Evolutionary conservation across 2,329 filamentous ascomycete genomes (phyloP).

Genomic region (Talaromyces sp.): DNA sequence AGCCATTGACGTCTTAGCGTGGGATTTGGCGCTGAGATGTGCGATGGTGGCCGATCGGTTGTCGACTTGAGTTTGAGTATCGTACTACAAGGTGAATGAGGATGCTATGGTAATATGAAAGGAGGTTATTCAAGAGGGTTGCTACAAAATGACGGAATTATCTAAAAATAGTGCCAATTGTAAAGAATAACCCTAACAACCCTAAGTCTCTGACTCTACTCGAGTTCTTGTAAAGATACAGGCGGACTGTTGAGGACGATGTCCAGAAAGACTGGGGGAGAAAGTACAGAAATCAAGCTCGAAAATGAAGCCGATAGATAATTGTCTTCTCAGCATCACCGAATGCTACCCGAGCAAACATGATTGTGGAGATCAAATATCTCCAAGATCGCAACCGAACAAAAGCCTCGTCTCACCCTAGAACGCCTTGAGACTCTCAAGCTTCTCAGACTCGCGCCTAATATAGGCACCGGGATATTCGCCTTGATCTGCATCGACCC

Average conservation of each 20-base stretch:
- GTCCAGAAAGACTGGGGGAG: too few species aligned
- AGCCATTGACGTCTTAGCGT: constrained; percentile 11
- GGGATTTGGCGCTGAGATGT: background rate
- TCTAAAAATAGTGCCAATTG: background rate
- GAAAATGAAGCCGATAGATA: background rate
- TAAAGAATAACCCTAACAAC: too few species aligned
- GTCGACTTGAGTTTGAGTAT: too few species aligned
- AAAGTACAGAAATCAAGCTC: too few species aligned
- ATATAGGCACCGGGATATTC: background rate
- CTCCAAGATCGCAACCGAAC: background rate
- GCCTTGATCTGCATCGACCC: background rate
- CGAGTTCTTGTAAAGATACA: too few species aligned
- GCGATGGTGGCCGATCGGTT: background rate
- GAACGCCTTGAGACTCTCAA: background rate
- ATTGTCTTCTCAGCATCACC: background rate
- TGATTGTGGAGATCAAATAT: background rate
- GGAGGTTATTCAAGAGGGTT: too few species aligned
- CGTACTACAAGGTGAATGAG: too few species aligned
- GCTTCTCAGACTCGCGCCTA: background rate
- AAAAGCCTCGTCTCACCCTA: background rate
- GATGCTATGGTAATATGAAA: too few species aligned
- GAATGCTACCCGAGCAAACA: background rate
- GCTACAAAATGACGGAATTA: background rate
- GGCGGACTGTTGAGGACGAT: too few species aligned
- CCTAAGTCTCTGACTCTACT: too few species aligned